These are phyloP conservation scores for Dioszegia crocea DNA, from an alignment of 768 basidiomycete genomes.

Conservation along the genomic window DNA sequence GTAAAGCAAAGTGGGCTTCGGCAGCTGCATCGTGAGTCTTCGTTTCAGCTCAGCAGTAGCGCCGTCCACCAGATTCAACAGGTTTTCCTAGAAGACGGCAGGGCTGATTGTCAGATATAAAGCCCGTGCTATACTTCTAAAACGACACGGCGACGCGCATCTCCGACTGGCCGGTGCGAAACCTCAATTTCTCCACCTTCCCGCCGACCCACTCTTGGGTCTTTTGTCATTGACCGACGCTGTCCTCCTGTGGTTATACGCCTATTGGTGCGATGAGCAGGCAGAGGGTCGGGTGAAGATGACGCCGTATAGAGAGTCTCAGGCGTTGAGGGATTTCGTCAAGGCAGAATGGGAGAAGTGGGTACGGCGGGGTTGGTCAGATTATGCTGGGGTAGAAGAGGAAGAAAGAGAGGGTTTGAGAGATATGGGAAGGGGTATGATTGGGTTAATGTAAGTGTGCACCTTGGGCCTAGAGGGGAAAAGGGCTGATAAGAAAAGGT, in stretches of 20 bases:
- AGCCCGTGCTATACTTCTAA: slow-evolving; percentile 27
- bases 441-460: slow-evolving; percentile 38
- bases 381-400: background rate
- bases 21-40: slow-evolving; percentile 16
- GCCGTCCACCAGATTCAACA: too few relatives aligned
- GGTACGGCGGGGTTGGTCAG: slow-evolving; percentile 17
- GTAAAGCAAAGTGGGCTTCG: slow-evolving; percentile 27
- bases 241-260: slow-evolving; percentile 33
- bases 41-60: too few relatives aligned
- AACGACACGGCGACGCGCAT: slow-evolving; percentile 41
- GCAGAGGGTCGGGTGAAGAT: slow-evolving; percentile 16
- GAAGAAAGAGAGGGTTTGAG: slow-evolving; percentile 17
- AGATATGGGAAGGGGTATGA: slow-evolving; percentile 34
- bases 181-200: slow-evolving; percentile 18
- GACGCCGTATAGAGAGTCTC: slow-evolving; percentile 21
- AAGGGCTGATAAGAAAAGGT: slow-evolving; percentile 16
- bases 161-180: slow-evolving; percentile 15
- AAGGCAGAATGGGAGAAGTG: slow-evolving; percentile 27
- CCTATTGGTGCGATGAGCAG: slow-evolving; percentile 41
- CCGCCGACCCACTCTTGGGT: slow-evolving; percentile 28
- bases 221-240: slow-evolving; percentile 37
- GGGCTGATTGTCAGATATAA: slow-evolving; percentile 18
- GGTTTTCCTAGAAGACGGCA: too few relatives aligned
- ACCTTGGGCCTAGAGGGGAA: too few relatives aligned
- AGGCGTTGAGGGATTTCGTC: slow-evolving; percentile 27